Evolutionary conservation across 2,329 filamentous ascomycete species (phyloP).

Genomic region (Trichoderma asperellum): DNA sequence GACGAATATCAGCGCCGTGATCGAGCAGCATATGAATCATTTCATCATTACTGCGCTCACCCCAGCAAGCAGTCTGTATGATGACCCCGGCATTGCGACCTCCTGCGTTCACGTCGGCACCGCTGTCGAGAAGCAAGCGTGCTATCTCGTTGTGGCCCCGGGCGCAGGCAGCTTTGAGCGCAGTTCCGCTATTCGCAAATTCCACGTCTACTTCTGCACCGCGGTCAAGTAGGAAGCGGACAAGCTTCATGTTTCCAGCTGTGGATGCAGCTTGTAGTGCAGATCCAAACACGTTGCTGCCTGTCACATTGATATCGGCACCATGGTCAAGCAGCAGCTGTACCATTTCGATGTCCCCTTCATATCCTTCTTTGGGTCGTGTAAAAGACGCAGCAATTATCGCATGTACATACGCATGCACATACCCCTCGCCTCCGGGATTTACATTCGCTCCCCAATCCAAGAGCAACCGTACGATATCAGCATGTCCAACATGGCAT

Average conservation of each 20-base stretch:
- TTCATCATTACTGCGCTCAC: neutral
- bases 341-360: neutral
- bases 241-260: neutral
- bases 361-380: neutral
- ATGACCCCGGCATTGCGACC: neutral
- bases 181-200: neutral
- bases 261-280: conserved; percentile 4
- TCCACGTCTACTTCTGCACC: neutral
- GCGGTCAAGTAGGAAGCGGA: neutral
- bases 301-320: conserved; percentile 10
- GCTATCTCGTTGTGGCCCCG: neutral
- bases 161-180: neutral
- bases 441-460: neutral
- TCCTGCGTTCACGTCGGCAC: conserved; percentile 17
- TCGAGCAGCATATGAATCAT: neutral
- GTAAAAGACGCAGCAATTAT: neutral
- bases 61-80: neutral
- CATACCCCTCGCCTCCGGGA: neutral
- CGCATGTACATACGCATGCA: neutral
- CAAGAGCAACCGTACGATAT: conserved; percentile 14
- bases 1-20: conserved; percentile 1
- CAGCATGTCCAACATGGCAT: neutral
- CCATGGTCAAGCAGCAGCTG: neutral
- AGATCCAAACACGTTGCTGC: neutral
- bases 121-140: conserved; percentile 1